Evolutionary conservation across 2,329 filamentous ascomycete genomes (phyloP), one percentile per base, ranked within the genome.

Genomic region (Coniochaeta prunicola): DNA sequence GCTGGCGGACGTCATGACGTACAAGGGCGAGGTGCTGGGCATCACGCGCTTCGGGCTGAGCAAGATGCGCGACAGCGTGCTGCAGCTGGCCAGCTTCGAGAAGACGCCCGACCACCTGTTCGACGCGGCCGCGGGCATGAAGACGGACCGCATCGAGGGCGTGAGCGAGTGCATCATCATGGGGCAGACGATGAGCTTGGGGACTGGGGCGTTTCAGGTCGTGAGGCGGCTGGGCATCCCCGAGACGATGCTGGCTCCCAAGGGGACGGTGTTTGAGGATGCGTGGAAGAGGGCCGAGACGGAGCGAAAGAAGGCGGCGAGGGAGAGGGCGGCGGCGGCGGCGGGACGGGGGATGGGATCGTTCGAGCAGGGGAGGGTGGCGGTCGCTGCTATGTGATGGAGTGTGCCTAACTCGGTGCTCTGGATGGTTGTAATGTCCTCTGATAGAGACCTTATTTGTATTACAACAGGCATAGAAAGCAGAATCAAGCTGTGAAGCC

Each of bases 31-130:
- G 66, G 90, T 99, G 0, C 82, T 97, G 19, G 94, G 94, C 57
- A 99, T 99, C 70, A 99, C 94, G 2, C 88, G 94, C 33, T 97
- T 97, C 73, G 94, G 94, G 57, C 80, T 99, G 28, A 90, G 92
- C 59, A 99, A 97, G 80, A 97, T 96, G 89, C 83, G 94, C 57
- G 94, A 99, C 73, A 90, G 85, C 17, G 94, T 97, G 12, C 78
- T 99, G 59, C 94, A 99, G 73, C 82, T 99, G 13, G 94, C 94
- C 0, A 93, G 89, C 19, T 99, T 99, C 70, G 94, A 99, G 75
- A 97, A 97, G 83, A 99, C 94, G 53, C 92, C 94, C 0, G 94
- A 99, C 70, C 94, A 99, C 74, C 76, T 99, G 42, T 99, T 99
- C 68, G 93, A 97, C 63, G 94, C 94, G 2, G 94, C 92, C 7